Evolutionary conservation across 2,329 filamentous ascomycete species (phyloP).

Genomic region (Plenodomus biglobosus): DNA sequence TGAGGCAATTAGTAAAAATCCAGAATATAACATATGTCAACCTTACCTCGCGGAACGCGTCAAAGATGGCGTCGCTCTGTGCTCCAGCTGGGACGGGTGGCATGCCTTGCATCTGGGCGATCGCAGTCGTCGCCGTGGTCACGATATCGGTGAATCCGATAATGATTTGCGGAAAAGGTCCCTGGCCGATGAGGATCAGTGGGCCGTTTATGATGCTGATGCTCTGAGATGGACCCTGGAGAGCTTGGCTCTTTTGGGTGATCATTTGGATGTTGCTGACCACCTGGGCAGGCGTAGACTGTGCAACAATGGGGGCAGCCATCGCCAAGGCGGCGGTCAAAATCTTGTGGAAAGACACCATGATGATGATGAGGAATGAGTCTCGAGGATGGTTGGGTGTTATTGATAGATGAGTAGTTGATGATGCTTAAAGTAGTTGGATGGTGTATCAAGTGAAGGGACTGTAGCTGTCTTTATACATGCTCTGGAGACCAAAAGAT

Average conservation of each 20-base stretch:
- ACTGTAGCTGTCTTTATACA: no score
- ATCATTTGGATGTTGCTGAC: constrained; percentile 10
- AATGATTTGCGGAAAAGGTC: constrained; percentile 14
- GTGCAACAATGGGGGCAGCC: constrained; percentile 11
- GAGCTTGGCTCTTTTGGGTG: constrained; percentile 12
- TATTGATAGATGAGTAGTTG: no score
- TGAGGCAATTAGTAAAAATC: neutral
- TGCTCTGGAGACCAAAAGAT: no score
- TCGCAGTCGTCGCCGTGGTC: constrained; percentile 3
- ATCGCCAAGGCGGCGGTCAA: constrained; percentile 15
- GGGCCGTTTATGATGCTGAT: constrained; percentile 13
- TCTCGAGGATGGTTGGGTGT: neutral
- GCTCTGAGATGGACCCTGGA: constrained; percentile 12
- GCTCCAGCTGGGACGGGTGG: constrained; percentile 4
- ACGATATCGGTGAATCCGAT: constrained; percentile 14
- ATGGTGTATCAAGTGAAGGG: no score
- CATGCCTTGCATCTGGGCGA: constrained; percentile 10
- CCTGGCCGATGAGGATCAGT: constrained; percentile 12
- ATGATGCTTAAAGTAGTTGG: no score
- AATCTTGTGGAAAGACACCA: constrained; percentile 20
- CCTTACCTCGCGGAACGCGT: constrained; percentile 18
- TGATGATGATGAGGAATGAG: constrained; percentile 5
- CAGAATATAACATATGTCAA: no score
- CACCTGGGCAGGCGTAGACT: constrained; percentile 2
- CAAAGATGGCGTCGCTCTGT: constrained; percentile 7